A percentile compares a stretch with the other conserved stretches of the same genome.
phyloP scores from a whole-genome alignment of 768 basidiomycete genomes.

The Psilocybe sp. region DNA sequence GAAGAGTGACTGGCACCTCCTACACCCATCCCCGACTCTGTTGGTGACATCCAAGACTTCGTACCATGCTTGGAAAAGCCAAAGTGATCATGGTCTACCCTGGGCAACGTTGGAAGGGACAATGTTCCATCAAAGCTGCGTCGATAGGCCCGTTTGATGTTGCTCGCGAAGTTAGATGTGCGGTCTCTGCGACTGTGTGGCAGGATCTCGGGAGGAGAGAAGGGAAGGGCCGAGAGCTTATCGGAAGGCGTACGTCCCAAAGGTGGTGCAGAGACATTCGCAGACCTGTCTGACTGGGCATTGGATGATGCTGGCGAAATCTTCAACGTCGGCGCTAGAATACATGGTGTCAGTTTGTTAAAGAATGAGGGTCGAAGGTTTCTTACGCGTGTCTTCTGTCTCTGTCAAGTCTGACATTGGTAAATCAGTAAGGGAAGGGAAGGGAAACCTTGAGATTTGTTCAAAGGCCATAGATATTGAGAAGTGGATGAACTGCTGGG shows the following conservation, averaged over 20 bases:
- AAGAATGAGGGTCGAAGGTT: no score
- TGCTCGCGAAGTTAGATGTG: conserved; percentile 26
- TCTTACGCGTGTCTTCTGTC: no score
- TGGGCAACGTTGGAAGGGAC: conserved; percentile 38
- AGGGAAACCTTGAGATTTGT: no score
- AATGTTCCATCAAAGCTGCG: conserved; percentile 34
- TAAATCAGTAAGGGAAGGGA: no score
- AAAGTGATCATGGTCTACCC: conserved; percentile 28
- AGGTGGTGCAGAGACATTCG: conserved; percentile 29
- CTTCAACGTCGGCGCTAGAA: no score
- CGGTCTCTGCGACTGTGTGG: conserved; percentile 31
- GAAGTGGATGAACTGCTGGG: no score
- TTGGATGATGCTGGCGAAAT: no score
- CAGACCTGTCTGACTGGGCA: no score
- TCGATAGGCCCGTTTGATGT: conserved; percentile 26
- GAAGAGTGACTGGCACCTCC: not conserved
- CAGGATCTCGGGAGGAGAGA: conserved; percentile 22
- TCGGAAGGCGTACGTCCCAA: conserved; percentile 49
- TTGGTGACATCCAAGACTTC: conserved; percentile 6
- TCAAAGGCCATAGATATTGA: no score
- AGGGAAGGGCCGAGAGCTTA: conserved; percentile 40
- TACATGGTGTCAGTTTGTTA: no score
- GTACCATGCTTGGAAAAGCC: conserved; percentile 11
- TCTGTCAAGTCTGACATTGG: no score
- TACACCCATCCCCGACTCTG: conserved; percentile 12